These are phyloP conservation scores for Aleurites moluccanus DNA, from an alignment of 441 rosid genomes.

Conservation along the genomic window DNA sequence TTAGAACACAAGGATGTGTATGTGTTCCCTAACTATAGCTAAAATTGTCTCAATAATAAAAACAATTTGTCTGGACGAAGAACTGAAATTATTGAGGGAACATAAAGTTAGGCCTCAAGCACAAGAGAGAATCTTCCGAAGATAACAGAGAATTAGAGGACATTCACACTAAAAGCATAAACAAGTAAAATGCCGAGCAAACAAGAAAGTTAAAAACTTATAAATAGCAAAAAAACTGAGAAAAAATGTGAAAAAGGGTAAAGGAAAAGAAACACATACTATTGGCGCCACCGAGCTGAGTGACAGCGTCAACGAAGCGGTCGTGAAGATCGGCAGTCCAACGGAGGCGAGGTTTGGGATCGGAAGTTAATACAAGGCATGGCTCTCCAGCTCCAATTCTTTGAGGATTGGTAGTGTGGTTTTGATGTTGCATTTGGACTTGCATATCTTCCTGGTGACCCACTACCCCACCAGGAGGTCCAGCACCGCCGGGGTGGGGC, in stretches of 20 bases:
- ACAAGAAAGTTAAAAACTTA: background rate
- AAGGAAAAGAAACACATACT: constrained; percentile 39
- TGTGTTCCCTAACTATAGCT: background rate
- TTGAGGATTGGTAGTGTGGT: constrained; percentile 13
- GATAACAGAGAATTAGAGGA: background rate
- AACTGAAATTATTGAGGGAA: background rate
- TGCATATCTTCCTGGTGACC: constrained; percentile 38
- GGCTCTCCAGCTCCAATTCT: constrained; percentile 36
- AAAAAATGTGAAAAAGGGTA: background rate
- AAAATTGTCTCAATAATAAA: background rate
- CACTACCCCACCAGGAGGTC: constrained; percentile 8
- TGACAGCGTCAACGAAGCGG: constrained; percentile 78
- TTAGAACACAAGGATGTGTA: background rate
- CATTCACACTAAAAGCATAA: too few species aligned
- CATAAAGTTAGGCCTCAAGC: background rate
- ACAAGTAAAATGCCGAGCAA: background rate
- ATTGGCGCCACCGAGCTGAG: constrained; percentile 87
- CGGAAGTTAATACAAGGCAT: constrained; percentile 73
- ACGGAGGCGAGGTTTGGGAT: constrained; percentile 89
- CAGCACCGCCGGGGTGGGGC: constrained; percentile 29
- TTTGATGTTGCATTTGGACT: constrained; percentile 26
- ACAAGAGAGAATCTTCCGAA: background rate
- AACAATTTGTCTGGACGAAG: background rate
- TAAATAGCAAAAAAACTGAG: background rate
- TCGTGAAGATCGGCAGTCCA: constrained; percentile 95